Evolutionary conservation across 306 rosid species (phyloP), one percentile per base, ranked within the genome.

Genomic region (Pyrus betulifolia): DNA sequence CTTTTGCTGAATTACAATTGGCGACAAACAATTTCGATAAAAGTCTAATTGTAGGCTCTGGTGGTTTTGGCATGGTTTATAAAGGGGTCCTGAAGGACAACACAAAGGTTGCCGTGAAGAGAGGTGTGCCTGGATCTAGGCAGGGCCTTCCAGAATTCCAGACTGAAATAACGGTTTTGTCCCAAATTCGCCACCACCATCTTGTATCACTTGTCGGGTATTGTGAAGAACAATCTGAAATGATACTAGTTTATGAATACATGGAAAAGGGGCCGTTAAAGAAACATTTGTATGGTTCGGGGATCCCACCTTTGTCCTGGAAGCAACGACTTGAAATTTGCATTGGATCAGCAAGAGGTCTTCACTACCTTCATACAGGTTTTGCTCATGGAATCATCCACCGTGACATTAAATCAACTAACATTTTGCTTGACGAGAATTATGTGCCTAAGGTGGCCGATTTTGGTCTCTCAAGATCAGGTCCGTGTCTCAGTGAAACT

Each of bases 131-230:
- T 1, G 99, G 99, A 55, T 96, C 99, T 55, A 85, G 99, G 84
- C 98, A 96, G 77, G 99, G 99, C 82, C 96, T 92, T 83, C 98
- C 99, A 23, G 99, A 96, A 79, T 96, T 96, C 85, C 99, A 96
- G 27, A 84, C 96, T 11, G 98, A 96, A 82, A 96, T 96, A 68
- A 74, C 97, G 45, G 76, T 96, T 67, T 70, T 96, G 82, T 92
- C 98, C 10, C 93, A 84, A 83, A 96, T 96, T 63, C 97, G 99
- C 25, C 99, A 96, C 78, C 89, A 83, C 13, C 99, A 96, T 82
- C 98, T 96, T 44, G 99, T 96, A 77, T 89, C 99, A 11, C 87
- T 96, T 22, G 96, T 96, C 58, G 99, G 99, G 6, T 96, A 81
- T 72, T 96, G 99, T 12, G 99, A 96, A 74, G 99, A 96, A 74